A percentile compares a stretch with the other conserved stretches of the same genome.
These are phyloP conservation scores for Proliferodiscus dingleyae DNA, from an alignment of 2,329 filamentous ascomycete species.

Conservation along the genomic window DNA sequence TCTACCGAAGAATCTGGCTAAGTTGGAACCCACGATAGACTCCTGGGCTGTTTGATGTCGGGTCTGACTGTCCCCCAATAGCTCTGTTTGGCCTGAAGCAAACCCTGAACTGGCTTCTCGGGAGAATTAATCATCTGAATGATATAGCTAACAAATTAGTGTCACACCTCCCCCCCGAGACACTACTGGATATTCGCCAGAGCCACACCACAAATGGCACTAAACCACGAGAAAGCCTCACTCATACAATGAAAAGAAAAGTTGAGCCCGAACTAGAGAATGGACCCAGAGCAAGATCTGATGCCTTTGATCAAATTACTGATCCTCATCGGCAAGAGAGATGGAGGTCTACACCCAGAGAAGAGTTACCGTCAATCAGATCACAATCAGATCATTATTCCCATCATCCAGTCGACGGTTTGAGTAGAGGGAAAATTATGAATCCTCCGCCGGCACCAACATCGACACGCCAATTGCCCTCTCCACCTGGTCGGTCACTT, in stretches of 20 bases:
- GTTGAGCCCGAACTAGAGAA: slow-evolving; percentile 19
- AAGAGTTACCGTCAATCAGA: slow-evolving; percentile 21
- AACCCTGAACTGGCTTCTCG: slow-evolving; percentile 27
- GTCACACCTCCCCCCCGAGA: slow-evolving; percentile 17
- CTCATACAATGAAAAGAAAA: slow-evolving; percentile 26
- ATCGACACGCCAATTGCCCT: slow-evolving; percentile 27
- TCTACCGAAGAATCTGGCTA: slow-evolving; percentile 3
- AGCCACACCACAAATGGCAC: slow-evolving; percentile 8
- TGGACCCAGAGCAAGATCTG: slow-evolving; percentile 7
- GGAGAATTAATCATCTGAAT: slow-evolving; percentile 27
- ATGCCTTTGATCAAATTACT: slow-evolving; percentile 12
- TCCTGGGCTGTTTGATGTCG: slow-evolving; percentile 12
- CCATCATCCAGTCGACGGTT: slow-evolving; percentile 7
- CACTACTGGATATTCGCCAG: slow-evolving; percentile 9
- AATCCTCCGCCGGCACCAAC: slow-evolving; percentile 27
- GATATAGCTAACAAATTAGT: slow-evolving; percentile 27
- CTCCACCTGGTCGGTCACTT: slow-evolving; percentile 29
- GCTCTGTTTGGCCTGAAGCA: slow-evolving; percentile 25
- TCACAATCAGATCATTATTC: slow-evolving; percentile 20
- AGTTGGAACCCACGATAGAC: slow-evolving; percentile 10
- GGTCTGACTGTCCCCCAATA: slow-evolving; percentile 23
- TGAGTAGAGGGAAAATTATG: slow-evolving; percentile 22
- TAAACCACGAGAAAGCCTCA: slow-evolving; percentile 15
- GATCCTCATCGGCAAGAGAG: slow-evolving; percentile 21
- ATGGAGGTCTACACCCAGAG: slow-evolving; percentile 17